Evolutionary conservation across 768 basidiomycete genomes (phyloP), one percentile per base, ranked within the genome.

Genomic region (Coprinopsis cinerea): DNA sequence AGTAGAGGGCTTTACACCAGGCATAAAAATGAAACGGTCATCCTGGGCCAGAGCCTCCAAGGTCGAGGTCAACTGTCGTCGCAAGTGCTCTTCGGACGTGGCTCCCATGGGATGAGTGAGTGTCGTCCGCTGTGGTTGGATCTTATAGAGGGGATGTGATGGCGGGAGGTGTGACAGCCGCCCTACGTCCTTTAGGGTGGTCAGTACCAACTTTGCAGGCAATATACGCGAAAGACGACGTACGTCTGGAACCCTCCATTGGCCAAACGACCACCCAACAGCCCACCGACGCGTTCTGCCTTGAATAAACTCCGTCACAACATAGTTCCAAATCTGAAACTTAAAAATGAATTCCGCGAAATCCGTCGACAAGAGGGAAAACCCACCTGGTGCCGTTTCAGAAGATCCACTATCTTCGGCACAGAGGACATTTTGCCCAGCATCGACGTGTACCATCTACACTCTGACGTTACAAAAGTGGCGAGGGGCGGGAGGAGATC

Each of bases 221-320:
- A 7, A 25, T 22, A 15, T 14, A 18, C 34, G 17, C 25, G 49
- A 23, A 2, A 26, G 13, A 25, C 26, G 51, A 71, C 88, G 45
- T 61, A 93, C 95, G 54, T 96, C 92, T 1, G 90, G 83, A 25
- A 96, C 67, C 5, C 81, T 80, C 13, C 62, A 62, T 24, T 76
- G 73, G 1, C 67, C 69, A 47, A 84, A 82, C 0, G 88, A 92
- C 95, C 95, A 97, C 0, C 78, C 91, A 1, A 98, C 65, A 0
- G 85, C 89, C 92, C 93, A 98, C n/a, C 96, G 79, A 1, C 85
- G 76, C 0, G 95, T 97, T 49, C 85, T 80, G 0, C 94, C 91
- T 65, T 92, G 92, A 2, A 84, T 70, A 40, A 94, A 85, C 55
- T 92, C 85, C 0, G 83, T 83, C 39, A 97, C 70, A 0, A 82